phyloP scores from a whole-genome alignment of 108 stramenopile genomes.

The Nannochloropsis gaditana region DNA sequence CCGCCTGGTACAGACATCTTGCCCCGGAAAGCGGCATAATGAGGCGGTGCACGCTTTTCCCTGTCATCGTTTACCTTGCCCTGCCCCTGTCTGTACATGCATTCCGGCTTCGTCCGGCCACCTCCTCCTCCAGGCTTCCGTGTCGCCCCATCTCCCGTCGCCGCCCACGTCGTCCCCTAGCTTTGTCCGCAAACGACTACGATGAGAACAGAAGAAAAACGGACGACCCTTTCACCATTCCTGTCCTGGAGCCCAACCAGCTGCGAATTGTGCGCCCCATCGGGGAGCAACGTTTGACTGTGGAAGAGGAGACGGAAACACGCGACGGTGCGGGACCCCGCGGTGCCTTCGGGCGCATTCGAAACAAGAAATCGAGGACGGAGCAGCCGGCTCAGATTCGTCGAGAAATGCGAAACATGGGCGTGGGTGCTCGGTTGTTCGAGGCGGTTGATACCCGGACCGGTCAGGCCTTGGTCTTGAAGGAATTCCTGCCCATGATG shows the following conservation, averaged over 20 bases:
- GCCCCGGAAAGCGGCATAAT: too few species aligned
- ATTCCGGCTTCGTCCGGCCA: too few species aligned
- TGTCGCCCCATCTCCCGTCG: neutral
- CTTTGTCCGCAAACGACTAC: neutral
- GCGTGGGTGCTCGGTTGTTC: neutral
- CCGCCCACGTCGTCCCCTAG: neutral
- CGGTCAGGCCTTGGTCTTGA: neutral
- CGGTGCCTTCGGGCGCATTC: neutral
- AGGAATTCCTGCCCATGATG: conserved; percentile 1
- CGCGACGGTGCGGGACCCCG: neutral
- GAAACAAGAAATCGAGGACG: neutral
- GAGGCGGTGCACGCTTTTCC: too few species aligned
- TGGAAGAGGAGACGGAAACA: neutral
- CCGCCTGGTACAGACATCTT: too few species aligned
- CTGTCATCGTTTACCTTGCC: too few species aligned
- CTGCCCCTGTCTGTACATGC: too few species aligned
- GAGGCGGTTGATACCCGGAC: neutral
- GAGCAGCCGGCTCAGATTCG: neutral
- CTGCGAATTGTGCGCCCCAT: neutral
- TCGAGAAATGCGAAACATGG: conserved; percentile 1
- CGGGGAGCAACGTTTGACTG: conserved; percentile 8
- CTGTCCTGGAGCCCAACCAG: neutral
- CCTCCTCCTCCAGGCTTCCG: too few species aligned
- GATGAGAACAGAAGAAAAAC: neutral
- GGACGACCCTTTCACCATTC: conserved; percentile 12